phyloP scores from a whole-genome alignment of 345 rosid species.

The Raphanus raphanistrum region DNA sequence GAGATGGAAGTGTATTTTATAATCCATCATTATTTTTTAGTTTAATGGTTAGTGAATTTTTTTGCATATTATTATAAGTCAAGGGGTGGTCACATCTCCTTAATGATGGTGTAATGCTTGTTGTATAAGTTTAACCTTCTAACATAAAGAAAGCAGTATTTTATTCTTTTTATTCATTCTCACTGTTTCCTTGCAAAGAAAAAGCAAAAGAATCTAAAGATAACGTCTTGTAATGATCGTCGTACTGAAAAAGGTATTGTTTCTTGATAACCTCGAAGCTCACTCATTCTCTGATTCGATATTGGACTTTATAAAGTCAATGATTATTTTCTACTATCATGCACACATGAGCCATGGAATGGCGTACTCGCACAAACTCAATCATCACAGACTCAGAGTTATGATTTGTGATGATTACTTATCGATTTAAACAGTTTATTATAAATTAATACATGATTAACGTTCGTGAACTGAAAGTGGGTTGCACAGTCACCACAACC shows the following conservation, averaged over 20 bases:
- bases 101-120: conserved; percentile 28
- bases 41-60: conserved; percentile 41
- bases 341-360: conserved; percentile 3
- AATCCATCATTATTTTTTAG: conserved; percentile 52
- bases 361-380: conserved; percentile 11
- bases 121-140: conserved; percentile 12
- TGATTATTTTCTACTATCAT: background rate
- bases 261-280: conserved; percentile 32
- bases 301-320: conserved; percentile 6
- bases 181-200: conserved; percentile 12
- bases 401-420: background rate
- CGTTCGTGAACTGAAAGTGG: background rate
- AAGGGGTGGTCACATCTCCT: conserved; percentile 1
- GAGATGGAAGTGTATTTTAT: conserved; percentile 39
- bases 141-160: conserved; percentile 25
- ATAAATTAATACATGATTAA: background rate
- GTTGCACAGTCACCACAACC: background rate
- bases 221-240: conserved; percentile 33
- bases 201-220: conserved; percentile 25
- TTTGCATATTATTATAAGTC: background rate
- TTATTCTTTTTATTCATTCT: conserved; percentile 12
- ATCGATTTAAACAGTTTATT: background rate
- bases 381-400: conserved; percentile 14
- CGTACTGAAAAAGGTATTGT: conserved; percentile 17
- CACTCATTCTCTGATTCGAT: conserved; percentile 25